These are phyloP conservation scores for Saccharomyces hybrid DNA, from an alignment of 1,139 yeast species.

Conservation along the genomic window DNA sequence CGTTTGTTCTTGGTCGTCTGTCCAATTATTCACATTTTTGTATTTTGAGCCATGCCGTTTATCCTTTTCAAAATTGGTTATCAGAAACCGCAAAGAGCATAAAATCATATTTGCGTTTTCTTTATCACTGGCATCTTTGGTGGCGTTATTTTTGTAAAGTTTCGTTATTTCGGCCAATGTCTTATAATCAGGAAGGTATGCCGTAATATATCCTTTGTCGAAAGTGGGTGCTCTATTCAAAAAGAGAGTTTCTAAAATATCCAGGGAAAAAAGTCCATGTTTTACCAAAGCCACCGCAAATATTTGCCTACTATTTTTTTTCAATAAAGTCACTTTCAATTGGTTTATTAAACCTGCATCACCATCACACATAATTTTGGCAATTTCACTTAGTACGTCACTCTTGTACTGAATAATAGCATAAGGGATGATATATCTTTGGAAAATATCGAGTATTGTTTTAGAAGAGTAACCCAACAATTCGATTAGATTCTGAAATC, in stretches of 20 bases:
- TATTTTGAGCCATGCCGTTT: conserved; percentile 25
- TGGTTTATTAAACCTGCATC: conserved; percentile 16
- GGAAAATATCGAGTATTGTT: conserved; percentile 62
- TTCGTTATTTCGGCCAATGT: conserved; percentile 31
- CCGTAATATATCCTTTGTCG: conserved; percentile 22
- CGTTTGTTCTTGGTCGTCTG: conserved; percentile 18
- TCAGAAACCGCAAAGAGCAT: conserved; percentile 26
- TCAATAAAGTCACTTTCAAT: conserved; percentile 19
- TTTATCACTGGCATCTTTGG: conserved; percentile 8
- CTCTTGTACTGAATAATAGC: conserved; percentile 57
- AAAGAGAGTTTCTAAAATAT: conserved; percentile 27
- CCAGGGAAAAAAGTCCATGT: conserved; percentile 28
- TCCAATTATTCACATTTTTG: conserved; percentile 24
- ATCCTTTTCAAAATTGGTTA: conserved; percentile 28
- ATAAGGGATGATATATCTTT: conserved; percentile 69
- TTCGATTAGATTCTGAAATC: conserved; percentile 54
- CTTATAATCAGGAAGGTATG: conserved; percentile 29
- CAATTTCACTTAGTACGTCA: conserved; percentile 56
- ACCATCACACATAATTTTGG: conserved; percentile 33
- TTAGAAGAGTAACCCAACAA: conserved; percentile 55
- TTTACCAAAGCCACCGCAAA: conserved; percentile 31
- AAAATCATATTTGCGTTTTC: conserved; percentile 27
- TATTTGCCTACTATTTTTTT: conserved; percentile 29
- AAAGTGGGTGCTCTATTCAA: conserved; percentile 26
- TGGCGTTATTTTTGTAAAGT: conserved; percentile 22